Conservation (phyloP, 176 grass and related monocot genomes). For the Miscanthus lutarioriparius region DNA sequence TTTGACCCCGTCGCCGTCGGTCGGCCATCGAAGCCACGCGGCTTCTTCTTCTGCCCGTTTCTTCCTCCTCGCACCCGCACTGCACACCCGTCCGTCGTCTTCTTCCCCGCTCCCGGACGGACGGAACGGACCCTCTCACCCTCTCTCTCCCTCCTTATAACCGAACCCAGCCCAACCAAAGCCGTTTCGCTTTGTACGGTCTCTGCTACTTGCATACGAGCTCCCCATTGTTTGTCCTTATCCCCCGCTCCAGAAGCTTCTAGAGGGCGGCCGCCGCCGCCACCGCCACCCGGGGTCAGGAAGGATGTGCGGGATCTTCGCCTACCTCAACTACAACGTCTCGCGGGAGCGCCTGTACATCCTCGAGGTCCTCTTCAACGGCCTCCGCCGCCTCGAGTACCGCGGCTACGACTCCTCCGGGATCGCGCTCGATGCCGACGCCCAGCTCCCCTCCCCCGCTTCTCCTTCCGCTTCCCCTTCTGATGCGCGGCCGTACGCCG, state of each 20-base stretch:
- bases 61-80: background rate
- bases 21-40: background rate
- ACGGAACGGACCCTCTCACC: too few relatives aligned
- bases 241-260: background rate
- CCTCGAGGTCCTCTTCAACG: slow-evolving; percentile 85
- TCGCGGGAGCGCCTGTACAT: slow-evolving; percentile 72
- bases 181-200: background rate
- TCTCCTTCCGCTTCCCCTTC: too few relatives aligned
- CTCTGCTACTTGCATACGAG: background rate
- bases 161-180: background rate
- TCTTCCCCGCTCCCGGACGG: background rate
- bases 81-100: background rate
- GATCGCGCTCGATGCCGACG: slow-evolving; percentile 55
- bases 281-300: background rate
- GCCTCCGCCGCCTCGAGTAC: slow-evolving; percentile 84
- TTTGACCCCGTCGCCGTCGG: background rate
- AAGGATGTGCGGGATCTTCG: slow-evolving; percentile 48
- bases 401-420: slow-evolving; percentile 72
- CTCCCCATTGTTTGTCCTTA: too few relatives aligned
- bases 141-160: background rate
- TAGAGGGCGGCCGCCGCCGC: background rate
- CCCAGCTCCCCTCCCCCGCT: background rate
- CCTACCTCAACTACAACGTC: slow-evolving; percentile 73
- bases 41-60: background rate
- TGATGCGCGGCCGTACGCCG: slow-evolving; percentile 37